Evolutionary conservation across 2,329 filamentous ascomycete species (phyloP).

Genomic region (Fusarium mundagurra): DNA sequence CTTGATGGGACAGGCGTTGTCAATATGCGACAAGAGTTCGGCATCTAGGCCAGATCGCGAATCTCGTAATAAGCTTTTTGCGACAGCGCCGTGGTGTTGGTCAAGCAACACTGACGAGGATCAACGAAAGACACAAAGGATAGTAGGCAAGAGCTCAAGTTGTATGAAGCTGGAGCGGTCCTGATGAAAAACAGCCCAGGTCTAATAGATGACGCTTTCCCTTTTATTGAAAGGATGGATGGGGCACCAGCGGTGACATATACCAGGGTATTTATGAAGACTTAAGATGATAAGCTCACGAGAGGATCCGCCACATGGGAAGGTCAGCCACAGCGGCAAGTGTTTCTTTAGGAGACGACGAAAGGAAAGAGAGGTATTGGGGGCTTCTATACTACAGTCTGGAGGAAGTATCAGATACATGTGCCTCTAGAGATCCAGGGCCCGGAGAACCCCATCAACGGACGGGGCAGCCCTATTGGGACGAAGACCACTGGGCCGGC

Average conservation of each 20-base stretch:
- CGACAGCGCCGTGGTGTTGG: slow-evolving; percentile 7
- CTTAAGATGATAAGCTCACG: slow-evolving; percentile 28
- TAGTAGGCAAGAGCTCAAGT: slow-evolving; percentile 17
- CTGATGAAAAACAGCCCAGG: slow-evolving; percentile 25
- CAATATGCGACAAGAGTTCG: slow-evolving; percentile 16
- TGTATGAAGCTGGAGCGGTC: slow-evolving; percentile 25
- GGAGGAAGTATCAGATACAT: slow-evolving; percentile 39
- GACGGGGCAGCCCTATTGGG: slow-evolving; percentile 39
- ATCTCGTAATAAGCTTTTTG: slow-evolving; percentile 17
- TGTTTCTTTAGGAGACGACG: slow-evolving; percentile 28
- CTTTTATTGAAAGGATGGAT: slow-evolving; percentile 40
- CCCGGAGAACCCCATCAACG: slow-evolving; percentile 34
- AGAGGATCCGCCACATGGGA: slow-evolving; percentile 32
- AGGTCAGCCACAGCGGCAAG: slow-evolving; percentile 35
- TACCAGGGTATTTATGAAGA: slow-evolving; percentile 34
- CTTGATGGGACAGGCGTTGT: slow-evolving; percentile 25
- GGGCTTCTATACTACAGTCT: slow-evolving; percentile 31
- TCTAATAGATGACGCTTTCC: slow-evolving; percentile 36
- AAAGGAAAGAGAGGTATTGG: slow-evolving; percentile 29
- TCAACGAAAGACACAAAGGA: slow-evolving; percentile 14
- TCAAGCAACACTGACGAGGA: slow-evolving; percentile 8
- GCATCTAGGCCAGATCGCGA: slow-evolving; percentile 37
- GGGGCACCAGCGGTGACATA: slow-evolving; percentile 32
- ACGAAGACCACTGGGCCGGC: slow-evolving; percentile 25
- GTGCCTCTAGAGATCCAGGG: slow-evolving; percentile 20